A percentile compares a stretch with the other conserved stretches of the same genome.
Conservation (phyloP, 2,329 filamentous ascomycete genomes). For the Aspergillus thermomutatus region DNA sequence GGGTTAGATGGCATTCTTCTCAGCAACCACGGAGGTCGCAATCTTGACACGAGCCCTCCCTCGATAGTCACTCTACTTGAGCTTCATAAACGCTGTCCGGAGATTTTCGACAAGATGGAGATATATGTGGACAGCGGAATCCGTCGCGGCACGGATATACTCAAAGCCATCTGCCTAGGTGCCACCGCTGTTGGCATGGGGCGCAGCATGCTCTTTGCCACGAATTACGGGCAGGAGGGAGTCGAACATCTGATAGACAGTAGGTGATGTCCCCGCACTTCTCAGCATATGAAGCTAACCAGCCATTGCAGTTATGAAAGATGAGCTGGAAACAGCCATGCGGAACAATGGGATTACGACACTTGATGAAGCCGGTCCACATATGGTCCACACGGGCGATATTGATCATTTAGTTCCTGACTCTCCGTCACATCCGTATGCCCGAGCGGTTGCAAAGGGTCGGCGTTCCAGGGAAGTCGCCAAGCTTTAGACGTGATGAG, state of each 20-base stretch:
- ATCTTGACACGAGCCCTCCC: constrained; percentile 51
- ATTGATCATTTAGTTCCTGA: constrained; percentile 50
- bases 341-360: constrained; percentile 46
- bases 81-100: constrained; percentile 49
- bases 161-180: constrained; percentile 54
- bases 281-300: constrained; percentile 2
- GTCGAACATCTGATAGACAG: constrained; percentile 55
- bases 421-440: constrained; percentile 42
- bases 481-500: constrained; percentile 23
- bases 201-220: constrained; percentile 51
- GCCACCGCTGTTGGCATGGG: constrained; percentile 55
- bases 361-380: constrained; percentile 42
- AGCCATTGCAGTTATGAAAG: constrained; percentile 36
- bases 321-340: constrained; percentile 50
- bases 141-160: constrained; percentile 52
- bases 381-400: constrained; percentile 47
- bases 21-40: constrained; percentile 58
- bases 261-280: constrained; percentile 35
- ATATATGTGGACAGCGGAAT: constrained; percentile 55
- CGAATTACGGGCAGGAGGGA: constrained; percentile 54
- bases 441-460: constrained; percentile 32
- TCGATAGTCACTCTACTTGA: constrained; percentile 53
- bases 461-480: constrained; percentile 15
- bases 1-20: constrained; percentile 55
- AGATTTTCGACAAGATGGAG: constrained; percentile 50